These are phyloP conservation scores for Peniophora sp. DNA, from an alignment of 1,284 basidiomycete species.

Conservation along the genomic window DNA sequence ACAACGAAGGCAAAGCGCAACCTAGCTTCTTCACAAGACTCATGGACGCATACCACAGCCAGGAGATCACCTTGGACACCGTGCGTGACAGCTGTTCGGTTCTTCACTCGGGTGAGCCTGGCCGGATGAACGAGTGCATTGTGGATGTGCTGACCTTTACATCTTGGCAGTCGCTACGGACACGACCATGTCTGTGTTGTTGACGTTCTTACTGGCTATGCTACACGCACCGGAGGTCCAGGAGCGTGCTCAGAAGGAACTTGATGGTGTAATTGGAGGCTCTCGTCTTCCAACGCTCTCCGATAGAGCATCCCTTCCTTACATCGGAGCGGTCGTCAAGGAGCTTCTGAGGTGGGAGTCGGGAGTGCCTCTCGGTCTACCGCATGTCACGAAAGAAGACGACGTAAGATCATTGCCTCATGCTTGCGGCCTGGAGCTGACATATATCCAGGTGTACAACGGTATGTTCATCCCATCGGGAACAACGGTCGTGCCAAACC, in stretches of 20 bases:
- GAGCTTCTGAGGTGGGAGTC: conserved; percentile 21
- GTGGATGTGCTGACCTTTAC: not conserved
- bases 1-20: not conserved
- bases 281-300: conserved; percentile 19
- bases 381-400: conserved; percentile 13
- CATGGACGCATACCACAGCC: not conserved
- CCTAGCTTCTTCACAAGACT: not conserved
- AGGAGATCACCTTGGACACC: not conserved
- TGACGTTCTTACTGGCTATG: conserved; percentile 17
- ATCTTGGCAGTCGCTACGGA: not conserved
- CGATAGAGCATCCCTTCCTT: conserved; percentile 18
- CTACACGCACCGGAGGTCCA: conserved; percentile 18
- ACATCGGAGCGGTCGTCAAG: conserved; percentile 18
- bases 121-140: no score
- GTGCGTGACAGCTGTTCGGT: no score
- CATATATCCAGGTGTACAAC: conserved; percentile 5
- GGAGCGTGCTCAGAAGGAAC: conserved; percentile 17
- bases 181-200: not conserved
- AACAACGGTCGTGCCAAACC: conserved; percentile 4
- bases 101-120: no score
- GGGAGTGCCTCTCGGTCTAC: conserved; percentile 9
- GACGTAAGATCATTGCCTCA: conserved; percentile 1
- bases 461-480: conserved; percentile 10
- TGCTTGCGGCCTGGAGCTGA: not conserved
- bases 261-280: conserved; percentile 18